Base-by-base conservation (phyloP, 2,329 filamentous ascomycete species). In the Aureobasidium sp. region DNA sequence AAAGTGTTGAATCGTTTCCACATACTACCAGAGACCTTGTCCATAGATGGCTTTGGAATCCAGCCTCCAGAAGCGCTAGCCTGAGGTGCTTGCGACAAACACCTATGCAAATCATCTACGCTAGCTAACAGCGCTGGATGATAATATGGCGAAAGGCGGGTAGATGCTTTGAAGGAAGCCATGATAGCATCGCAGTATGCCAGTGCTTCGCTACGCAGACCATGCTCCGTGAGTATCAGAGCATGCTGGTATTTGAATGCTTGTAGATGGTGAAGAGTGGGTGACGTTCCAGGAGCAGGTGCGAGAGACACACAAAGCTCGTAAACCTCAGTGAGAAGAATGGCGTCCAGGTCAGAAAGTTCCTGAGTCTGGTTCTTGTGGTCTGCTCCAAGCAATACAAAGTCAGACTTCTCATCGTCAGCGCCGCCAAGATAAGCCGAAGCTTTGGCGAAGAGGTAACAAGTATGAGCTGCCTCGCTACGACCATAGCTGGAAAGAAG, bases 1-100 rank as follows among this genome's bases (percentile, higher is more conserved):
- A 99, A 99, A 70, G 91, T 97, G 76, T 92, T 97, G 76, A 99
- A 97, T 63, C 89, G 91, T 66, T 87, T 91, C 83, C 91, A 92
- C 72, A 97, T 85, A 37, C 89, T 91, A 64, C 89, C 91, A 2
- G 92, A 94, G 0, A 97, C 91, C 75, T 95, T 96, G 74, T 95
- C 92, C 84, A 97, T 95, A 73, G 86, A 97, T 7, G 93, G 91
- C 74, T 94, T 96, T 1, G 91, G 88, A 58, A 99, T 94, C 90
- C 93, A 96, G 23, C 85, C 87, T 26, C 85, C 87, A 7, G 86
- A 87, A 9, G 67, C 68, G 48, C 66, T 67, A 67, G 94, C 91
- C 70, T 88, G 90, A 13, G 92, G 91, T 20, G 91, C 88, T 72
- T 94, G 89, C 68, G 88, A 92, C 42, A 99, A 79, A 64, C 93